These are phyloP conservation scores for Carex scoparia DNA, from an alignment of 176 grass and related monocot genomes.

Conservation along the genomic window DNA sequence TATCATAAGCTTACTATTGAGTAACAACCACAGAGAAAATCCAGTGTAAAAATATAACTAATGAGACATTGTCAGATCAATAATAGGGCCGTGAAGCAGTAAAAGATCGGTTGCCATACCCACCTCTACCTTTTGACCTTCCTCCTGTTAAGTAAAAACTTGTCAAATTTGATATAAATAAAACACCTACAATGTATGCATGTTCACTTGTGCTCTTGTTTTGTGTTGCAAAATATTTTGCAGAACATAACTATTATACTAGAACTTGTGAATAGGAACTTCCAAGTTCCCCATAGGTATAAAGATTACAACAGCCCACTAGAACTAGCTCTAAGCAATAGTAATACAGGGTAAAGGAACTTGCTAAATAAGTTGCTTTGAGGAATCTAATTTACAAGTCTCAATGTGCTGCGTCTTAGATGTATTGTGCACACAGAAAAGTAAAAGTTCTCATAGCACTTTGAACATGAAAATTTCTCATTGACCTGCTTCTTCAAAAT, in stretches of 20 bases:
- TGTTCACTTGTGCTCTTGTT: background rate
- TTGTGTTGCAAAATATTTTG: too few relatives aligned
- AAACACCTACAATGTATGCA: background rate
- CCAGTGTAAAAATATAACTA: background rate
- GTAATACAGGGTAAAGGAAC: background rate
- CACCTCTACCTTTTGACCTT: constrained; percentile 11
- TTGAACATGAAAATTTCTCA: background rate
- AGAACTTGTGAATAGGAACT: background rate
- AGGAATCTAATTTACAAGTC: background rate
- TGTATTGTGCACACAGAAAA: background rate
- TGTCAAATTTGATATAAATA: background rate
- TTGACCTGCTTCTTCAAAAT: background rate
- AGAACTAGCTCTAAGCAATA: background rate
- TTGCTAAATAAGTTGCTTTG: background rate
- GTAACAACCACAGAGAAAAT: background rate
- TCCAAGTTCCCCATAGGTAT: background rate
- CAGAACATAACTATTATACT: too few relatives aligned
- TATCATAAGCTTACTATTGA: background rate
- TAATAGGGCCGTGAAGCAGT: background rate
- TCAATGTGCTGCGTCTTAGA: background rate
- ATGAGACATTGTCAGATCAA: background rate
- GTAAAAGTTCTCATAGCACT: background rate
- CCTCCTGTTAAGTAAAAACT: constrained; percentile 7
- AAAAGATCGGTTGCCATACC: constrained; percentile 7
- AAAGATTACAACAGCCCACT: background rate